Evolutionary conservation across 2,329 filamentous ascomycete species (phyloP).

Genomic region (Fusarium sacchari): DNA sequence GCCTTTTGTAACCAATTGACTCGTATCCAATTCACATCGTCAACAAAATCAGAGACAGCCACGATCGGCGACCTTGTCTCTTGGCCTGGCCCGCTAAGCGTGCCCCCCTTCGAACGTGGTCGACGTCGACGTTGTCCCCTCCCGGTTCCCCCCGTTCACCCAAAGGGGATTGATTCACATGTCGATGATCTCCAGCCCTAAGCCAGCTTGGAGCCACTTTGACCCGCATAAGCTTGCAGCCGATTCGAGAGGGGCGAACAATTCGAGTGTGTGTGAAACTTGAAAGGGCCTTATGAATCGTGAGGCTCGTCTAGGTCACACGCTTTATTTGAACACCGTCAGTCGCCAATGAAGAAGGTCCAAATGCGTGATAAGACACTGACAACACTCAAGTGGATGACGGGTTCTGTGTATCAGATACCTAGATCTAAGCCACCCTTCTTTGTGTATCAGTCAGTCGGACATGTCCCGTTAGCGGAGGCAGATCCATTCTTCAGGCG

Average conservation of each 20-base stretch:
- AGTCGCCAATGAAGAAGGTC: background rate
- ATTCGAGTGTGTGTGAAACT: background rate
- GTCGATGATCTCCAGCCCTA: conserved; percentile 45
- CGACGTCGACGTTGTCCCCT: conserved; percentile 29
- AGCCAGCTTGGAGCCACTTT: conserved; percentile 25
- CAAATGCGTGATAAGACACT: background rate
- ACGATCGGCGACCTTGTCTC: conserved; percentile 11
- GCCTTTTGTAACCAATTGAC: conserved; percentile 25
- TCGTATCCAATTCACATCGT: conserved; percentile 32
- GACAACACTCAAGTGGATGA: background rate
- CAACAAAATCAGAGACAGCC: conserved; percentile 30
- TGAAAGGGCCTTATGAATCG: background rate
- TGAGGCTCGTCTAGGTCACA: conserved; percentile 12
- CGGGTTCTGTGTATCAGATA: background rate
- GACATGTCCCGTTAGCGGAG: conserved; percentile 23
- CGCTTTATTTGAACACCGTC: conserved; percentile 9
- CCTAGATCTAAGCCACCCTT: background rate
- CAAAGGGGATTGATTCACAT: conserved; percentile 39
- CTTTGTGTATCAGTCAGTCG: conserved; percentile 6
- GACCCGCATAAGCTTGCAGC: conserved; percentile 37
- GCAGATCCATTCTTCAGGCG: conserved; percentile 38
- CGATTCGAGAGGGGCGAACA: conserved; percentile 24
- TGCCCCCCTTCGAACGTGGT: conserved; percentile 17
- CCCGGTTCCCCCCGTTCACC: conserved; percentile 39
- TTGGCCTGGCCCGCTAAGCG: conserved; percentile 11